Evolutionary conservation across 495 filamentous ascomycete species (phyloP).

Genomic region (Penicillium pancosmium): DNA sequence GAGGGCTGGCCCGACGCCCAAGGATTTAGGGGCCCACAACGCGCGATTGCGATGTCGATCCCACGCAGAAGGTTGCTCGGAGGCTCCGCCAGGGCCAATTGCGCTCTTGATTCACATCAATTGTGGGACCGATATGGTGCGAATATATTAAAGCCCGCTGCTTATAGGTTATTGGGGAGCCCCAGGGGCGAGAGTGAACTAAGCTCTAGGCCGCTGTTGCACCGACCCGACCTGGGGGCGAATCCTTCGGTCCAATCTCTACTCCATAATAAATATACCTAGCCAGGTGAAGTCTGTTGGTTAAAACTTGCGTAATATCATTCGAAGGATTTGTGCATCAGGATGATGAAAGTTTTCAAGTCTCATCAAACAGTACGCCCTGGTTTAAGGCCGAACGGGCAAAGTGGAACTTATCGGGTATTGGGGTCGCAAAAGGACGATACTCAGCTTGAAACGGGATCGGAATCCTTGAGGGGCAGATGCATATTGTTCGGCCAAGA

Average conservation of each 20-base stretch:
- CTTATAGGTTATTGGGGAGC: background rate
- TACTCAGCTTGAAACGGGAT: constrained; percentile 4
- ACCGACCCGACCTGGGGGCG: background rate
- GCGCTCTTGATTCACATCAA: background rate
- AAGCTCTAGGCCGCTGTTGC: background rate
- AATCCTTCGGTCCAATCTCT: background rate
- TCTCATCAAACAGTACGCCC: background rate
- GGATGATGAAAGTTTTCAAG: background rate
- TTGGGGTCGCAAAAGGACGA: background rate
- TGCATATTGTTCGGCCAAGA: background rate
- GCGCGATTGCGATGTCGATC: constrained; percentile 8
- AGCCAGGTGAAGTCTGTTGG: too few relatives aligned
- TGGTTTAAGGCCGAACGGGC: background rate
- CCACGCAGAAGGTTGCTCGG: background rate
- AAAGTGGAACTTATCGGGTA: background rate
- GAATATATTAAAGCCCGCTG: background rate
- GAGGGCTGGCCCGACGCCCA: constrained; percentile 2
- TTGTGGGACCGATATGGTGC: background rate
- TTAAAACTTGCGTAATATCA: too few relatives aligned
- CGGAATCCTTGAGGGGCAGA: background rate
- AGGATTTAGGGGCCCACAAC: constrained; percentile 5
- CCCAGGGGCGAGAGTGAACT: background rate
- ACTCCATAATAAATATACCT: background rate
- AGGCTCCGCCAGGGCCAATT: background rate
- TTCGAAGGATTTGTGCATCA: too few relatives aligned